These are phyloP conservation scores for Cercospora zeina DNA, from an alignment of 2,329 filamentous ascomycete species.

Conservation along the genomic window DNA sequence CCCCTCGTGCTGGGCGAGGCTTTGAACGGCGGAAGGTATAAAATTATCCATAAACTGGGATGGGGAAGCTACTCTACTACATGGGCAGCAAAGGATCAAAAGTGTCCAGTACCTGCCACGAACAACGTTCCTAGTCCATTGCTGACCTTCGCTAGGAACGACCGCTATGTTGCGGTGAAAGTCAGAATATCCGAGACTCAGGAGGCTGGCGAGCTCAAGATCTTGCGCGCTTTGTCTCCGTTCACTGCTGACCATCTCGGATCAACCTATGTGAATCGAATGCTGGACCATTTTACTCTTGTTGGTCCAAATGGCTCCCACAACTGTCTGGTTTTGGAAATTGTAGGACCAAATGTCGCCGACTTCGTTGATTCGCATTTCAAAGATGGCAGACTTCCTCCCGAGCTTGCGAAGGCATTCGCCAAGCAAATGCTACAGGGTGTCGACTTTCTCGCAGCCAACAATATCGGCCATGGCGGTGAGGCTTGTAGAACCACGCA, in stretches of 20 bases:
- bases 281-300: conserved; percentile 13
- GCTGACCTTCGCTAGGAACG: not conserved
- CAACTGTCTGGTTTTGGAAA: conserved; percentile 7
- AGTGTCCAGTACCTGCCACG: not conserved
- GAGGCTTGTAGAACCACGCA: not conserved
- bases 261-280: not conserved
- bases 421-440: conserved; percentile 12
- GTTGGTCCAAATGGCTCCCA: conserved; percentile 17
- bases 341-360: not conserved
- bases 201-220: conserved; percentile 12
- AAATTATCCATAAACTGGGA: conserved; percentile 17
- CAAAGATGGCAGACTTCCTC: not conserved
- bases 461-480: conserved; percentile 12
- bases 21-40: conserved; percentile 5
- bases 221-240: not conserved
- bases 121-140: not conserved
- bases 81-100: conserved; percentile 17
- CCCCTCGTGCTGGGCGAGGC: not conserved
- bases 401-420: not conserved
- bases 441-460: conserved; percentile 7
- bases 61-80: conserved; percentile 17
- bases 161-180: not conserved
- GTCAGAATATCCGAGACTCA: not conserved
- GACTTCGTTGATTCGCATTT: not conserved
- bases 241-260: not conserved